Percentiles rank a stretch among this genome's conserved stretches.
Conservation (phyloP, 306 rosid species). For the Cucurbita argyrosperma region DNA sequence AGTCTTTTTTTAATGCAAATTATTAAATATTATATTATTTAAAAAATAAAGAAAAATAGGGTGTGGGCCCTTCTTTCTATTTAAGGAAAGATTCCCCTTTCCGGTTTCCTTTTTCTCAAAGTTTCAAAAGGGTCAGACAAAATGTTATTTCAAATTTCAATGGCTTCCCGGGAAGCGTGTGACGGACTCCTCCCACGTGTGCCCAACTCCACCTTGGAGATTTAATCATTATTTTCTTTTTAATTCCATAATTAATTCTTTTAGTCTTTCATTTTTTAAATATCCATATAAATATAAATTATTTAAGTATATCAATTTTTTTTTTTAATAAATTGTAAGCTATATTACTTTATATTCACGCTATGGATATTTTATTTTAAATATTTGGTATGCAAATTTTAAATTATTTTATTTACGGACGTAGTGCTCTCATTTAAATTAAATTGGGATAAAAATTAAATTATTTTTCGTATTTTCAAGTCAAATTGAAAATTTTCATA, state of each 20-base stretch:
- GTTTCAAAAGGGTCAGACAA: background rate
- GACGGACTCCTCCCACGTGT: background rate
- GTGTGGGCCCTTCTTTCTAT: background rate
- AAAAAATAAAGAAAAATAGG: background rate
- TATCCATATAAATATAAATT: too few relatives aligned
- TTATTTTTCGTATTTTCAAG: background rate
- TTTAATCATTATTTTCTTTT: too few relatives aligned
- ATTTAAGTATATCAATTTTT: too few relatives aligned
- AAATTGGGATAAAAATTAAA: background rate
- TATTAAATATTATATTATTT: background rate
- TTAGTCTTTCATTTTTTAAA: too few relatives aligned
- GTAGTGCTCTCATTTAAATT: background rate
- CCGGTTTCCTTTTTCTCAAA: background rate
- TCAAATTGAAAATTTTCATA: background rate
- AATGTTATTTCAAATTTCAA: background rate
- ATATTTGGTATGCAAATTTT: too few relatives aligned
- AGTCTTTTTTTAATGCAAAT: background rate
- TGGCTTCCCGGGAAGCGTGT: background rate
- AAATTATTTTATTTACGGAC: too few relatives aligned
- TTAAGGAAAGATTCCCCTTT: constrained; percentile 3
- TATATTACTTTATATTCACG: too few relatives aligned
- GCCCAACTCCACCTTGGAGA: background rate
- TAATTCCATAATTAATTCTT: background rate
- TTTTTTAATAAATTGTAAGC: too few relatives aligned
- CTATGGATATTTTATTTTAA: too few relatives aligned